Conservation (phyloP, 345 rosid species). For the Heritiera littoralis region DNA sequence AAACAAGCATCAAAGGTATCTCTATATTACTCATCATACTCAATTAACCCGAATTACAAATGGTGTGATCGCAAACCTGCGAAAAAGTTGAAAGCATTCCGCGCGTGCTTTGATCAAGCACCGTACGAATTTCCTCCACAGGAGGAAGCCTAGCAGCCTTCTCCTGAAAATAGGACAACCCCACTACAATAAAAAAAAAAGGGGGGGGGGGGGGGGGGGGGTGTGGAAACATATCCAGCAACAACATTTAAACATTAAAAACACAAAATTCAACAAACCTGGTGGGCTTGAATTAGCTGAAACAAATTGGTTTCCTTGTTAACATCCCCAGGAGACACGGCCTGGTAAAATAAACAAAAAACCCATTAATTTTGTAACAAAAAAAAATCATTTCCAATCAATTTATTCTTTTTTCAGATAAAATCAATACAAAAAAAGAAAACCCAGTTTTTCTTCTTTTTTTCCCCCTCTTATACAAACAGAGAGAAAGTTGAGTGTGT, state of each 20-base stretch:
- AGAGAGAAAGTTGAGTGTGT: too few relatives aligned
- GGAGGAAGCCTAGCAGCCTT: slow-evolving; percentile 84
- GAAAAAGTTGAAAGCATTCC: slow-evolving; percentile 89
- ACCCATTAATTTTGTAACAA: not conserved
- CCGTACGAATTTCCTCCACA: slow-evolving; percentile 71
- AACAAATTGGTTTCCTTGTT: slow-evolving; percentile 50
- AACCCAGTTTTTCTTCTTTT: not conserved
- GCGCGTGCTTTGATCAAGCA: slow-evolving; percentile 54
- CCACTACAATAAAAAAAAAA: slow-evolving; percentile 14
- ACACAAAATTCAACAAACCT: slow-evolving; percentile 41
- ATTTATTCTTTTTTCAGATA: not conserved
- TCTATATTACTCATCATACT: not conserved
- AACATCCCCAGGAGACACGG: slow-evolving; percentile 55
- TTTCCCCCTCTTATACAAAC: too few relatives aligned
- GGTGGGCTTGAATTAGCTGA: slow-evolving; percentile 76
- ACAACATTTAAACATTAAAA: not conserved
- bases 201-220: too few relatives aligned
- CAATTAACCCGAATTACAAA: not conserved
- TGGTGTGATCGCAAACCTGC: slow-evolving; percentile 47
- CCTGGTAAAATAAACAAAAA: slow-evolving; percentile 42
- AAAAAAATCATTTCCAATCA: not conserved
- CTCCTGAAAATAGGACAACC: slow-evolving; percentile 45
- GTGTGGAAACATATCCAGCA: not conserved
- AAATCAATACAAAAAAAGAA: slow-evolving; percentile 8
- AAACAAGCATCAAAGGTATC: slow-evolving; percentile 5